phyloP scores from a whole-genome alignment of 495 filamentous ascomycete species.

The Penicillium steckii region DNA sequence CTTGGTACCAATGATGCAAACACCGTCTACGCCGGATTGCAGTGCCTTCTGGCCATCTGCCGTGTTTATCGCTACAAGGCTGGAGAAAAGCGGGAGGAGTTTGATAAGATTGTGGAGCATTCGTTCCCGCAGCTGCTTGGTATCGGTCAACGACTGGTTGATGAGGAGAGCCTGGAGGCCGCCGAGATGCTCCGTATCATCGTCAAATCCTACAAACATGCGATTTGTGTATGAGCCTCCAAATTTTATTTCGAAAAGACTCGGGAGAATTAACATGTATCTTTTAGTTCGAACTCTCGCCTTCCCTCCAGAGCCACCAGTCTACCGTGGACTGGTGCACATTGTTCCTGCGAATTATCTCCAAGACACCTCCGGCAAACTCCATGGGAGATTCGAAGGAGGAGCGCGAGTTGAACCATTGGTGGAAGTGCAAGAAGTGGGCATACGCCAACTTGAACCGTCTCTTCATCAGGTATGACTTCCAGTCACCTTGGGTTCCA shows the following conservation, averaged over 20 bases:
- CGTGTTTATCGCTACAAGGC: constrained; percentile 92
- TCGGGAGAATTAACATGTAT: constrained; percentile 15
- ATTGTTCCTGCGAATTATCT: constrained; percentile 84
- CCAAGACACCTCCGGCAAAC: constrained; percentile 75
- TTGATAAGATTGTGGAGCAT: constrained; percentile 89
- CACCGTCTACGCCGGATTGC: constrained; percentile 87
- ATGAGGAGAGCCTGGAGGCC: constrained; percentile 87
- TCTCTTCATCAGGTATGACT: constrained; percentile 79
- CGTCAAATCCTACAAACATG: constrained; percentile 95
- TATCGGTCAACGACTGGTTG: constrained; percentile 83
- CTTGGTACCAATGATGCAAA: constrained; percentile 77
- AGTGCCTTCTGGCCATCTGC: constrained; percentile 91
- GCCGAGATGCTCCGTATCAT: constrained; percentile 95
- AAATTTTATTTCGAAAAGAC: neutral
- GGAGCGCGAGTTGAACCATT: constrained; percentile 89
- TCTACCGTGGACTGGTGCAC: constrained; percentile 93
- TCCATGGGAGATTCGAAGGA: constrained; percentile 79
- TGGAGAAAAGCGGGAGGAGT: constrained; percentile 75
- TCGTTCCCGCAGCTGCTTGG: constrained; percentile 87
- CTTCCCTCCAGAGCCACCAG: constrained; percentile 70
- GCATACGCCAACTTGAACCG: constrained; percentile 95
- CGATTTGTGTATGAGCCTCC: constrained; percentile 76
- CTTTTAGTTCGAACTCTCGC: constrained; percentile 78
- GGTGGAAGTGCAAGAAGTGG: constrained; percentile 99
- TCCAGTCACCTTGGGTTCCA: neutral